phyloP scores from a whole-genome alignment of 2,329 filamentous ascomycete genomes.

The Dichotomopilus funicola region DNA sequence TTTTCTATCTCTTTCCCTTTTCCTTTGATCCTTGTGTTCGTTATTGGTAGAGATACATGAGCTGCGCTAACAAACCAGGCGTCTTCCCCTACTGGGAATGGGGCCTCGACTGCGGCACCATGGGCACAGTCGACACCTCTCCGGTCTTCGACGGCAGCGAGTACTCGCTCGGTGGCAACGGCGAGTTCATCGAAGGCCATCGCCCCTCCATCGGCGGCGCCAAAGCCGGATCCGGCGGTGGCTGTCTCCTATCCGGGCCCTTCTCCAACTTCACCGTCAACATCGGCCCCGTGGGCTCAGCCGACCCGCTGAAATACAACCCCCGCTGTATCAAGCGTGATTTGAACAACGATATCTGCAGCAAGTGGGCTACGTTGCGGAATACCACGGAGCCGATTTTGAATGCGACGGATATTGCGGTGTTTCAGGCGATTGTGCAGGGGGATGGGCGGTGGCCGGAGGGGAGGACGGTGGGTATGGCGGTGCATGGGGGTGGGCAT shows the following conservation, averaged over 20 bases:
- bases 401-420: slow-evolving; percentile 29
- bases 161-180: slow-evolving; percentile 21
- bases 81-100: slow-evolving; percentile 23
- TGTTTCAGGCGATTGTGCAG: slow-evolving; percentile 35
- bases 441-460: slow-evolving; percentile 21
- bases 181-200: slow-evolving; percentile 10
- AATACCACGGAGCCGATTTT: slow-evolving; percentile 35
- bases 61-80: neutral
- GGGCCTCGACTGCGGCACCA: slow-evolving; percentile 11
- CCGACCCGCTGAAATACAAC: slow-evolving; percentile 29
- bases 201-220: slow-evolving; percentile 4
- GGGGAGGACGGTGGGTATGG: slow-evolving; percentile 21
- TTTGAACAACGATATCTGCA: slow-evolving; percentile 30
- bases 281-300: slow-evolving; percentile 31
- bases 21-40: too few species aligned
- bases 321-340: slow-evolving; percentile 40
- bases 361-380: slow-evolving; percentile 25
- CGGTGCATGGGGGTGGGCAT: slow-evolving; percentile 33
- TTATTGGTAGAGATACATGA: too few species aligned
- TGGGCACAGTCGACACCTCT: slow-evolving; percentile 12
- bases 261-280: slow-evolving; percentile 33
- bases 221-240: slow-evolving; percentile 19
- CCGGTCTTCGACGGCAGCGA: slow-evolving; percentile 23
- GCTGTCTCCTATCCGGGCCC: slow-evolving; percentile 20
- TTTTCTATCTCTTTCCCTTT: neutral